These are phyloP conservation scores for Cryptococcus sp. DNA, from an alignment of 1,284 basidiomycete genomes.

Conservation along the genomic window DNA sequence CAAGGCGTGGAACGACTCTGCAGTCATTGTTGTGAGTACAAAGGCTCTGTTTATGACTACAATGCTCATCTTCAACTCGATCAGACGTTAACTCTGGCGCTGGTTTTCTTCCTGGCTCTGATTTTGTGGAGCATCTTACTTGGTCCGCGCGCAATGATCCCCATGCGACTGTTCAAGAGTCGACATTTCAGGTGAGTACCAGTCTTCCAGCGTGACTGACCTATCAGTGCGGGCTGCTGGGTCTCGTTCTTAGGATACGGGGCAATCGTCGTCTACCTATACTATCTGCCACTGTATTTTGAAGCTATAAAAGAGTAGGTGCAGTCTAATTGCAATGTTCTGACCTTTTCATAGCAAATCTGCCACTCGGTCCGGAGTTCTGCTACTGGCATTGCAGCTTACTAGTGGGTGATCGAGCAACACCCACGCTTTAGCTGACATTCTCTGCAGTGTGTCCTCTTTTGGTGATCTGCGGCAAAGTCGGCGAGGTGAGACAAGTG, in stretches of 20 bases:
- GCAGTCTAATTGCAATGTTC: too few relatives aligned
- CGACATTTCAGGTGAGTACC: slow-evolving; percentile 23
- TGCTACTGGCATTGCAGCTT: slow-evolving; percentile 29
- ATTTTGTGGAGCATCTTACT: slow-evolving; percentile 22
- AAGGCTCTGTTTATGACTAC: background rate
- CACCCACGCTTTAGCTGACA: background rate
- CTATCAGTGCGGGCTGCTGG: slow-evolving; percentile 18
- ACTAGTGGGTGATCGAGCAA: slow-evolving; percentile 14
- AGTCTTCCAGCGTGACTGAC: background rate
- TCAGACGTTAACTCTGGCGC: slow-evolving; percentile 22
- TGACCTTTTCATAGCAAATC: slow-evolving; percentile 14
- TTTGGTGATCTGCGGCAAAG: slow-evolving; percentile 24
- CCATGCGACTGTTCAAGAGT: slow-evolving; percentile 21
- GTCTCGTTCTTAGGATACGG: slow-evolving; percentile 30
- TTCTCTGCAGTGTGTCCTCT: slow-evolving; percentile 17
- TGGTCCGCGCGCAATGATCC: slow-evolving; percentile 30
- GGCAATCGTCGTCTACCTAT: slow-evolving; percentile 24
- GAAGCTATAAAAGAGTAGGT: slow-evolving; percentile 25
- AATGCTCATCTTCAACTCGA: background rate
- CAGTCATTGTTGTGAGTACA: slow-evolving; percentile 28
- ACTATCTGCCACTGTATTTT: slow-evolving; percentile 33
- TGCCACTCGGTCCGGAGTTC: slow-evolving; percentile 25
- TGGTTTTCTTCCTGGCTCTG: slow-evolving; percentile 19
- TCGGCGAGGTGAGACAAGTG: slow-evolving; percentile 19
- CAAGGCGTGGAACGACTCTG: slow-evolving; percentile 20